These are phyloP conservation scores for Backusella tarrabulga DNA, from an alignment of 192 early-diverging fungal genomes.

Conservation along the genomic window DNA sequence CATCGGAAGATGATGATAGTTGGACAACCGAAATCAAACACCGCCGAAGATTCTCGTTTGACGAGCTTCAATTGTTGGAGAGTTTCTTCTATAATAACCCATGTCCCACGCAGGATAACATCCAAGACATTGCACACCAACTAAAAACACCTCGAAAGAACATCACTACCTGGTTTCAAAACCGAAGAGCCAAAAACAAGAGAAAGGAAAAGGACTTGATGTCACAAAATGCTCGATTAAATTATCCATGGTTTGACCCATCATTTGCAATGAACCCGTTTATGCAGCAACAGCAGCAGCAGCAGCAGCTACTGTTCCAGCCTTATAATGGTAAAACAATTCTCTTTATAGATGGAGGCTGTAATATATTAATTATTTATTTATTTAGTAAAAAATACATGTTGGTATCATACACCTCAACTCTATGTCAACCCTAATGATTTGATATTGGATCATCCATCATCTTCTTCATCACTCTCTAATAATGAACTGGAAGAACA, in stretches of 20 bases:
- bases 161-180: constrained; percentile 33
- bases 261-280: background rate
- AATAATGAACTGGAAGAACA: background rate
- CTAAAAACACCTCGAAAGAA: constrained; percentile 12
- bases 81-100: background rate
- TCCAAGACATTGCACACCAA: constrained; percentile 7
- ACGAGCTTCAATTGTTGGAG: constrained; percentile 17
- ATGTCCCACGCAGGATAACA: background rate
- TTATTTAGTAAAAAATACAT: constrained; percentile 1
- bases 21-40: constrained; percentile 26
- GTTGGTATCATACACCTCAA: background rate
- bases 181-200: constrained; percentile 27
- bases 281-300: background rate
- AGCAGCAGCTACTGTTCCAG: background rate
- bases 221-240: background rate
- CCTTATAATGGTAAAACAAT: background rate
- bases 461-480: background rate
- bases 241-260: background rate
- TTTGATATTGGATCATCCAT: background rate
- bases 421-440: background rate
- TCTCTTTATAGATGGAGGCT: background rate
- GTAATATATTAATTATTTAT: background rate
- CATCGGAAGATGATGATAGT: background rate
- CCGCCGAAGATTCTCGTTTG: constrained; percentile 16
- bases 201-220: background rate